These are phyloP conservation scores for Fremontodendron californicum DNA, from an alignment of 345 rosid genomes.

Conservation along the genomic window DNA sequence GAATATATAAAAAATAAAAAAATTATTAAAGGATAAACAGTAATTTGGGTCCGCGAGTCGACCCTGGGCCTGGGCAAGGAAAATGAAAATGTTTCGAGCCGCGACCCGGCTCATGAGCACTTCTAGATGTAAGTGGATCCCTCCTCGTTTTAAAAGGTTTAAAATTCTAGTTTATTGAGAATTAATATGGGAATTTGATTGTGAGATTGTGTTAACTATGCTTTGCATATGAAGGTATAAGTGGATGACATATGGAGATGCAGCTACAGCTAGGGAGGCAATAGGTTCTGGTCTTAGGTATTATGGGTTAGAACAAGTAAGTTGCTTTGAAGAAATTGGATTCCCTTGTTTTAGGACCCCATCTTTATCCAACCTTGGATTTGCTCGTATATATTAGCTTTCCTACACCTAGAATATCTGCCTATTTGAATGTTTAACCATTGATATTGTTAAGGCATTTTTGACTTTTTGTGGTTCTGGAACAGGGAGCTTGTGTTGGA, in stretches of 20 bases:
- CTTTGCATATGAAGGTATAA: conserved; percentile 50
- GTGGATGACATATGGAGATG: conserved; percentile 95
- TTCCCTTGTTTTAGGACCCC: background rate
- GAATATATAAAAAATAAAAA: no score
- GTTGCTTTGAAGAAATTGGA: conserved; percentile 20
- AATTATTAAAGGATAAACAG: no score
- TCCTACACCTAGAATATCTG: background rate
- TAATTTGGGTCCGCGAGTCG: no score
- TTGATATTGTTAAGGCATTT: background rate
- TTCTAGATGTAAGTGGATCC: no score
- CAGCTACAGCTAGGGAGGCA: conserved; percentile 60
- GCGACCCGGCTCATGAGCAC: no score
- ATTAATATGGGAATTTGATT: background rate
- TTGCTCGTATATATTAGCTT: background rate
- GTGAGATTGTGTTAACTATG: conserved; percentile 4
- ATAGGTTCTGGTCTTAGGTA: conserved; percentile 74
- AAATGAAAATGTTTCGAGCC: no score
- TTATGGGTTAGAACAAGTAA: conserved; percentile 58
- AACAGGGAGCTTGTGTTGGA: conserved; percentile 75
- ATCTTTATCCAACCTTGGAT: background rate
- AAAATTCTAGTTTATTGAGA: background rate
- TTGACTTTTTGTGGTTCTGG: conserved; percentile 25
- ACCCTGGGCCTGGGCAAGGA: no score
- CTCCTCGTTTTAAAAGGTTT: no score
- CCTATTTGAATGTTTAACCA: background rate